Conservation (phyloP, 1,284 basidiomycete species). For the Mixia osmundae region DNA sequence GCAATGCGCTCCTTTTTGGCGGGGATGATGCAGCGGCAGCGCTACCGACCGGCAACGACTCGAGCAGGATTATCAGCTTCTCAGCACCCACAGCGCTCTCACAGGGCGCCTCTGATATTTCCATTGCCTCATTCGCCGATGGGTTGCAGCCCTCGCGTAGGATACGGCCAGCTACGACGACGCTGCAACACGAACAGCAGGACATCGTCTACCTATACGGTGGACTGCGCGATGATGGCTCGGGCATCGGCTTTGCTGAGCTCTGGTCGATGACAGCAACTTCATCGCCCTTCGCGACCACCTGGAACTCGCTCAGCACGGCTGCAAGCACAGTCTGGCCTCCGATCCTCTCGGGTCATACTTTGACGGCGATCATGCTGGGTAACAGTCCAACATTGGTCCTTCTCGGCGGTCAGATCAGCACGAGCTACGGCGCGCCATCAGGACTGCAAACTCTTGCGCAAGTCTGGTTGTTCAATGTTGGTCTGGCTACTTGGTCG, state of each 20-base stretch:
- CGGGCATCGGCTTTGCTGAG: background rate
- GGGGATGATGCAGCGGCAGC: background rate
- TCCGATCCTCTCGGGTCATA: background rate
- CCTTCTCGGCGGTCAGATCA: slow-evolving; percentile 1
- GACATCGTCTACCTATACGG: background rate
- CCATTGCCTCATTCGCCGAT: background rate
- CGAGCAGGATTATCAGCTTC: background rate
- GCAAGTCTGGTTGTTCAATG: background rate
- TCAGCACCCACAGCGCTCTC: too few relatives aligned
- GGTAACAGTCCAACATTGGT: background rate
- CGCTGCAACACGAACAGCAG: too few relatives aligned
- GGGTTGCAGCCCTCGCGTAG: background rate
- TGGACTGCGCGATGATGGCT: background rate
- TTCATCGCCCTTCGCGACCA: background rate
- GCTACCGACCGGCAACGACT: background rate
- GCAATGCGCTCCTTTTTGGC: background rate
- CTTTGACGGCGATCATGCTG: background rate
- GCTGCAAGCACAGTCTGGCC: too few relatives aligned
- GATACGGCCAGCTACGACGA: background rate
- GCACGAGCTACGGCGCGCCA: too few relatives aligned
- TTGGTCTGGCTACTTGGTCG: background rate
- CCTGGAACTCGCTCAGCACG: background rate
- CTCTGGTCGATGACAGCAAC: background rate
- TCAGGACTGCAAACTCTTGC: background rate
- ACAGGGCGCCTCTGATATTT: background rate